A percentile compares a stretch with the other conserved stretches of the same genome.
phyloP scores from a whole-genome alignment of 176 grass and related monocot genomes.

The Leersia perrieri region DNA sequence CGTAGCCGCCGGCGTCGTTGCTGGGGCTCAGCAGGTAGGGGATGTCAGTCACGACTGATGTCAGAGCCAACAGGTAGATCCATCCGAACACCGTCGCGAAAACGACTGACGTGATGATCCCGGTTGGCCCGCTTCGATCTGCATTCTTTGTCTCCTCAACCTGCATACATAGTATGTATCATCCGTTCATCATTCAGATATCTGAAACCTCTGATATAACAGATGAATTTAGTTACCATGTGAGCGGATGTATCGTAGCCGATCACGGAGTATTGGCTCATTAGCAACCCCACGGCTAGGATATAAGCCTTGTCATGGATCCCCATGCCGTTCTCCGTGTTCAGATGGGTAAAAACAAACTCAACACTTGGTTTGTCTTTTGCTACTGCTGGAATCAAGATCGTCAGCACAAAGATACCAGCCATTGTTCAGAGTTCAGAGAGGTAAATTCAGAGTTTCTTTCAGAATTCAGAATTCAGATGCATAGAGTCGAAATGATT shows the following conservation, averaged over 20 bases:
- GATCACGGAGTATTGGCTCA: constrained; percentile 68
- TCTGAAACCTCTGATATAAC: background rate
- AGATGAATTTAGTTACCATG: constrained; percentile 46
- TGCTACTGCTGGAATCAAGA: constrained; percentile 48
- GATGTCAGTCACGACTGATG: constrained; percentile 45
- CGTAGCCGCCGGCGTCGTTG: constrained; percentile 71
- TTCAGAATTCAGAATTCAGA: background rate
- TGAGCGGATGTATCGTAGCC: constrained; percentile 79
- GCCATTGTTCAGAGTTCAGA: background rate
- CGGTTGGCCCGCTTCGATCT: constrained; percentile 48
- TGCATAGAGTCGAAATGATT: background rate
- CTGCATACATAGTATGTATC: constrained; percentile 28
- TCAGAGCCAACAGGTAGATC: constrained; percentile 53
- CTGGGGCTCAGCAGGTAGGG: constrained; percentile 42
- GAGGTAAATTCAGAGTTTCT: background rate
- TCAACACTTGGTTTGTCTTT: constrained; percentile 36
- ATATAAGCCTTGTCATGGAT: constrained; percentile 53
- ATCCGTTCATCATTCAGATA: background rate
- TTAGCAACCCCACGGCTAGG: constrained; percentile 56
- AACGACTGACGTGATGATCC: constrained; percentile 48
- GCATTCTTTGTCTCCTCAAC: constrained; percentile 79
- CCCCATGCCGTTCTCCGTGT: constrained; percentile 59
- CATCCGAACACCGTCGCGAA: constrained; percentile 53
- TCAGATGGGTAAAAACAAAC: constrained; percentile 71
- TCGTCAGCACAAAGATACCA: constrained; percentile 56